Base-by-base conservation (phyloP, 306 rosid genomes). In the Sechiopsis laciniata region DNA sequence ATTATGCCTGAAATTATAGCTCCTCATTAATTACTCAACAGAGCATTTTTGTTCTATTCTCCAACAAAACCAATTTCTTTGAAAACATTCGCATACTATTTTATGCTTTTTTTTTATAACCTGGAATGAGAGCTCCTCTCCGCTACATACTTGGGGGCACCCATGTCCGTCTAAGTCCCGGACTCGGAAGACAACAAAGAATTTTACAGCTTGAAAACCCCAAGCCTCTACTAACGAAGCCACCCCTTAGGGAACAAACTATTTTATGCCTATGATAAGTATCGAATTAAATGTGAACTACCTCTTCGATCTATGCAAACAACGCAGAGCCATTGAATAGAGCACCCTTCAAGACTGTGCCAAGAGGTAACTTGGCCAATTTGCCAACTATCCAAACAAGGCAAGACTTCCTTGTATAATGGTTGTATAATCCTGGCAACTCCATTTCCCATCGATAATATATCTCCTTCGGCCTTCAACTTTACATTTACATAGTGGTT, bases 231-330 rank as follows among this genome's bases (percentile, higher is more conserved):
- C 37, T 32, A 32, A 32, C 37, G 5, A 32, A 4, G 37, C 5
- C 37, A 32, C 37, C 37, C 48, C 48, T 1, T 42, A 7, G 48
- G 11, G 48, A 50, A 13, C 13, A 21, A 21, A 45, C 12, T 68
- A 46, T 10, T 46, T 50, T 3, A 15, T 51, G 16, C 37, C 5
- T 37, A 37, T 26, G 60, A 54, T 71, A 32, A 17, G 11, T 9
- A 10, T 35, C 51, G 17, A 58, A 24, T 5, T n/a, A 16, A 76
- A 63, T 74, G 37, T 35, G 50, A n/a, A 50, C 72, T 71, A 89
- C 99, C 99, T 86, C 82, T 95, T 77, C 99, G 87, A 81, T 95
- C 95, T 60, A 95, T 82, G 72, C 92, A 89, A 62, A 95, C 88
- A 40, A 89, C 88, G 15, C 82, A 83, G 71, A 95, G 80, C 99